Base-by-base conservation (phyloP, 208 protist species). In the Novymonas esmeraldas region DNA sequence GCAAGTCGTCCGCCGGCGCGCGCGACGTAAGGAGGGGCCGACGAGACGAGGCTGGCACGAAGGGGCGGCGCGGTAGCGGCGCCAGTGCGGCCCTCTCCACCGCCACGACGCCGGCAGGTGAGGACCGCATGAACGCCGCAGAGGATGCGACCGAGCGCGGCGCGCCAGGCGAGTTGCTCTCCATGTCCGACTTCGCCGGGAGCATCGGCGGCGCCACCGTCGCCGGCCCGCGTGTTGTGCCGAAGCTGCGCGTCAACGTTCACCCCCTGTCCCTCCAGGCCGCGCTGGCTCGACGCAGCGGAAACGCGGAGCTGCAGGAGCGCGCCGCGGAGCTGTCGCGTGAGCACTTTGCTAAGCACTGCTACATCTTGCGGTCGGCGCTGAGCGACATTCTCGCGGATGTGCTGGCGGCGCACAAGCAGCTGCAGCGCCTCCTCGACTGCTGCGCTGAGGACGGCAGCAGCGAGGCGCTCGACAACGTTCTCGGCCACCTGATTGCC, bases 401-500 rank as follows among this genome's bases (percentile, higher is more conserved):
- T 33, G 76, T 83, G 16, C 70, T 94, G 41, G 51, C 62, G 14
- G 74, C 84, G 5, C 66, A 85, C 22, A 70, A 76, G 33, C 68
- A 85, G 20, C 64, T 83, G 11, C 44, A 76, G 31, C 73, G 65
- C 26, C 52, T 81, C 11, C 64, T 65, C 14, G 64, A 75, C 20
- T 73, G 58, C 41, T 73, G 45, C 41, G 58, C 38, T 55, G 52
- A 82, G 18, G 65, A 72, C 56, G 71, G 71, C 57, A 73, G 64
- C 13, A 58, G 61, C 9, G 70, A 75, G 51, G 69, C 66, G 24
- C 48, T 78, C 28, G 52, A 76, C 18, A 82, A 95, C 72, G 45
- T 87, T 26, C 79, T 95, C n/a, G 62, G 70, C 2, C 65, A 69
- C 10, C 76, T 95, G 51, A 29, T 93, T 16, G 66, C 80, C 4